Conservation (phyloP, 257 asterid genomes). For the Galeopsis tetrahit region DNA sequence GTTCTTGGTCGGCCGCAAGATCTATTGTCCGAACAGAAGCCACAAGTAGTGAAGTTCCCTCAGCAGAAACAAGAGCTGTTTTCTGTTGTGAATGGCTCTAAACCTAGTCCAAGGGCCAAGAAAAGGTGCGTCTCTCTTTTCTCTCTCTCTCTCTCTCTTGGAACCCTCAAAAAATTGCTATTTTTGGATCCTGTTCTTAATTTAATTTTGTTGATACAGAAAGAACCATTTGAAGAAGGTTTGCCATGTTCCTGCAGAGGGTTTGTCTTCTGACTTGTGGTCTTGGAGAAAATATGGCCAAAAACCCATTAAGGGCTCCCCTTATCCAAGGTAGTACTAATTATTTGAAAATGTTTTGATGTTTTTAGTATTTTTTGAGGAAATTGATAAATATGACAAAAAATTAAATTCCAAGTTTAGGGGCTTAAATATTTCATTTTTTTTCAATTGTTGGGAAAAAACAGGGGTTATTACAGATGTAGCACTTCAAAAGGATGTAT, state of each 20-base stretch:
- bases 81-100: slow-evolving; percentile 42
- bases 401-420: background rate
- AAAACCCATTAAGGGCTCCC: slow-evolving; percentile 94
- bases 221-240: slow-evolving; percentile 82
- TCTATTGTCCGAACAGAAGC: slow-evolving; percentile 42
- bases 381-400: background rate
- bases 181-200: slow-evolving; percentile 22
- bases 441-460: no score
- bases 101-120: slow-evolving; percentile 60
- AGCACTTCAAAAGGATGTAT: slow-evolving; percentile 63
- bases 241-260: slow-evolving; percentile 76
- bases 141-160: background rate
- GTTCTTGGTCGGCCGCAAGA: slow-evolving; percentile 70
- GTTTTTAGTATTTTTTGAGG: no score
- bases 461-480: slow-evolving; percentile 67
- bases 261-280: slow-evolving; percentile 81
- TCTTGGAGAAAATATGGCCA: slow-evolving; percentile 99
- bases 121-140: slow-evolving; percentile 57
- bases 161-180: background rate
- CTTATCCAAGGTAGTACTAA: slow-evolving; percentile 71
- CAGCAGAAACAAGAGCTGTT: slow-evolving; percentile 44
- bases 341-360: background rate
- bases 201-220: slow-evolving; percentile 37
- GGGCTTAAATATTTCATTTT: no score
- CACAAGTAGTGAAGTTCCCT: slow-evolving; percentile 24